Percentiles rank a stretch among this genome's conserved stretches.
These are phyloP conservation scores for Oehlia diaphana DNA, from an alignment of 192 early-diverging fungal genomes.

Conservation along the genomic window DNA sequence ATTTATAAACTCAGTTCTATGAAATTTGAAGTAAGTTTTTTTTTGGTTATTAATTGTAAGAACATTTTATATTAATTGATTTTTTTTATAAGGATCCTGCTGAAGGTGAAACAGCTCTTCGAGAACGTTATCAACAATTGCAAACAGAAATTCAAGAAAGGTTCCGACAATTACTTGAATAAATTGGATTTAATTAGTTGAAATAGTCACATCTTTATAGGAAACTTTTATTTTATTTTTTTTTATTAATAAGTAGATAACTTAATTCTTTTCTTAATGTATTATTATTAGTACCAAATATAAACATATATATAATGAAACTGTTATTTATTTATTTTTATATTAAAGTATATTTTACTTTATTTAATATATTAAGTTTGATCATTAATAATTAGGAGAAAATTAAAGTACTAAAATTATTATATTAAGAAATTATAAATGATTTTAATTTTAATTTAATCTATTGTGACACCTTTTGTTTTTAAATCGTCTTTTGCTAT, in stretches of 20 bases:
- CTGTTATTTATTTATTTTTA: no score
- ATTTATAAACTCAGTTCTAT: constrained; percentile 97
- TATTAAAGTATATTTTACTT: no score
- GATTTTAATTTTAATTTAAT: background rate
- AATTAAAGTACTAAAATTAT: no score
- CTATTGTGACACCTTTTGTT: constrained; percentile 5
- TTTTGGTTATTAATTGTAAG: constrained; percentile 15
- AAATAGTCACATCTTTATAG: background rate
- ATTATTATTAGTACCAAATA: no score
- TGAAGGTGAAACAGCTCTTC: constrained; percentile 88
- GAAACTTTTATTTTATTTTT: background rate
- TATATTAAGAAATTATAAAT: no score
- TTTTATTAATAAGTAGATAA: no score
- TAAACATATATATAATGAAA: no score
- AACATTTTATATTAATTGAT: background rate
- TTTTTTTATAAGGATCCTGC: constrained; percentile 72
- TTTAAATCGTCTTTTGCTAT: constrained; percentile 21
- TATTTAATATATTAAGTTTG: no score
- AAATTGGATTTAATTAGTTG: background rate
- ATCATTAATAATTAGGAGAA: no score
- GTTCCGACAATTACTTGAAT: constrained; percentile 57
- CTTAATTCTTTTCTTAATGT: no score
- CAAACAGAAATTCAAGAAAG: constrained; percentile 95
- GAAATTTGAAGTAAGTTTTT: constrained; percentile 87
- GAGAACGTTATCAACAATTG: constrained; percentile 87